Base-by-base conservation (phyloP, 176 grass and related monocot species). In the Musa itinerans region DNA sequence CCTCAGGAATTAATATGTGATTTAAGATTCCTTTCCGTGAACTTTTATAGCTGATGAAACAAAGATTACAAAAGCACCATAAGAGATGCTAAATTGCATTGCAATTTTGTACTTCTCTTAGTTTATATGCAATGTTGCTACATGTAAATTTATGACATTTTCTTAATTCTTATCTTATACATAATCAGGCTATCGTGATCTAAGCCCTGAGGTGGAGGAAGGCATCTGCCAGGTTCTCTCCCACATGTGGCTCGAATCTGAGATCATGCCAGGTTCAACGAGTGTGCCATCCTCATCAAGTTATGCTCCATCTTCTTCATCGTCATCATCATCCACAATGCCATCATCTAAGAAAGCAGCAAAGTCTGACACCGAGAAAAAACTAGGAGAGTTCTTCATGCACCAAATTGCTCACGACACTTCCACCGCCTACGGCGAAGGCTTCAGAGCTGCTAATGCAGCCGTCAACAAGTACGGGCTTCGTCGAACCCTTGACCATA, bases 181-280 rank as follows among this genome's bases (percentile, higher is more conserved):
- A 15, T 14, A 15, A 17, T 2, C 16, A 97, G 94, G 86, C 29
- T 97, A 91, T 75, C 85, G 75, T 54, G 87, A 93, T 79, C 82
- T 97, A 78, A 87, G 62, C 43, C 68, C 82, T 2, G 86, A 91
- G 65, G 81, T 97, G 58, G 94, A 97, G 65, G 90, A 91, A 87
- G 94, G 94, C 70, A 93, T 93, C 87, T 97, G 94, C 81, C 90
- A 97, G 78, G 90, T 97, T 25, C 89, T 97, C 78, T 87, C 88
- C 73, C 87, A 93, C 79, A 65, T 92, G 68, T 96, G 93, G 93
- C 79, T 96, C 24, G 93, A 96, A 68, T 90, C 93, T 8, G 93
- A 96, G 84, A 85, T 88, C 27, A 79, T 92, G 71, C 87, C 93
- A n/a, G 83, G 74, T 68, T 71, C 80, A 25, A 81, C 71, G 14